Conservation (phyloP, 805 yeast species). For the Lipomyces starkeyi region DNA sequence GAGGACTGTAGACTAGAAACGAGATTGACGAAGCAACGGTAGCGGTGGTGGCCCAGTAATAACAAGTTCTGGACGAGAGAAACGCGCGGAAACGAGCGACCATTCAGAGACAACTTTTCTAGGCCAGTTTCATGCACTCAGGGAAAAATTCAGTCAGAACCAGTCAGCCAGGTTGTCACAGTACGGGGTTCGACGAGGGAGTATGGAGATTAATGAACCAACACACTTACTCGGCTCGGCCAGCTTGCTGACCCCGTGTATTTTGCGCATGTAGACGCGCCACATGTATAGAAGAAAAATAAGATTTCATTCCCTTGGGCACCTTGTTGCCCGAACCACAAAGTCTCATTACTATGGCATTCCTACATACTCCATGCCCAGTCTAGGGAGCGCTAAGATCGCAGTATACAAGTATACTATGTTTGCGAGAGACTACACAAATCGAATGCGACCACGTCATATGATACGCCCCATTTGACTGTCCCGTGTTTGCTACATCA, state of each 20-base stretch:
- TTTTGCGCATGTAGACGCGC: no score
- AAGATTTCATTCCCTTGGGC: no score
- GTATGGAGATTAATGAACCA: not conserved
- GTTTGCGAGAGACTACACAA: not conserved
- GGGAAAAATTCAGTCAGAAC: not conserved
- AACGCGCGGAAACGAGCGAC: conserved; percentile 19
- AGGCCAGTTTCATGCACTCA: not conserved
- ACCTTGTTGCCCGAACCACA: no score
- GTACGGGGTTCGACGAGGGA: not conserved
- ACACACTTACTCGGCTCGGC: no score
- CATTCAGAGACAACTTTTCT: conserved; percentile 18
- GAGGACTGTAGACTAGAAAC: conserved; percentile 17
- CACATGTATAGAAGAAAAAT: no score
- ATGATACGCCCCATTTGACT: not conserved
- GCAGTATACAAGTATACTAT: not conserved
- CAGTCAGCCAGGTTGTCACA: not conserved
- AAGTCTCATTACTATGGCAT: no score
- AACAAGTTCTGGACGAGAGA: conserved; percentile 27
- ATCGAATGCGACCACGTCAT: not conserved
- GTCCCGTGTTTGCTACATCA: not conserved
- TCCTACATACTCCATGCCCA: no score
- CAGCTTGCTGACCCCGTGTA: no score
- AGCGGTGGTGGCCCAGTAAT: conserved; percentile 38
- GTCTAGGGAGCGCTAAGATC: no score
- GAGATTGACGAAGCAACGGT: conserved; percentile 37